These are phyloP conservation scores for Fusarium pininemorale DNA, from an alignment of 2,329 filamentous ascomycete species.

Conservation along the genomic window DNA sequence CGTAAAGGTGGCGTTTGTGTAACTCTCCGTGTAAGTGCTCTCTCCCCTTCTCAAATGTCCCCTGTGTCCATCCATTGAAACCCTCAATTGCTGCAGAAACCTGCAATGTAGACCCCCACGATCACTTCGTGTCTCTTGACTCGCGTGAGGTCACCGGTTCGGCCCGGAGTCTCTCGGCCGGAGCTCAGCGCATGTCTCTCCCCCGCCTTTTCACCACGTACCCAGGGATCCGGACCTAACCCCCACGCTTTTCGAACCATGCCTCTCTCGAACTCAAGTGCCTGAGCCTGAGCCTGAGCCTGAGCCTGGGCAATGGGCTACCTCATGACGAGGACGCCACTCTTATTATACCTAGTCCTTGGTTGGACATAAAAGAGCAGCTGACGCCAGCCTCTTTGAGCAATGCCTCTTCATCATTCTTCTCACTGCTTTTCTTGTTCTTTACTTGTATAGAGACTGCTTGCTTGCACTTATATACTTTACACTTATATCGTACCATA, in stretches of 20 bases:
- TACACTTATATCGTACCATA: background rate
- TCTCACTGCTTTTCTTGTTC: background rate
- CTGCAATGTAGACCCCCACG: background rate
- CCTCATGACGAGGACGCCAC: conserved; percentile 41
- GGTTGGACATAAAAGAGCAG: conserved; percentile 39
- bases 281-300: background rate
- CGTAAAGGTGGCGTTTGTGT: conserved; percentile 8
- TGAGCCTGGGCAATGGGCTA: conserved; percentile 1
- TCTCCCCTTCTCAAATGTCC: background rate
- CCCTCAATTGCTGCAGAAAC: background rate
- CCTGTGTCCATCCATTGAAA: background rate
- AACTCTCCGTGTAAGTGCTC: conserved; percentile 10
- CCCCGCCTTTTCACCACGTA: conserved; percentile 17
- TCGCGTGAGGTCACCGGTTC: conserved; percentile 24
- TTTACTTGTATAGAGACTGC: conserved; percentile 13
- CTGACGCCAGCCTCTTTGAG: conserved; percentile 29
- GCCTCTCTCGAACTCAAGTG: conserved; percentile 24
- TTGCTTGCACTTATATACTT: background rate
- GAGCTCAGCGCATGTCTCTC: conserved; percentile 20
- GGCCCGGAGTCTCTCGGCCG: conserved; percentile 41
- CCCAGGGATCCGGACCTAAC: conserved; percentile 31
- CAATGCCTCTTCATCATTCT: background rate
- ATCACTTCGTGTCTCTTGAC: conserved; percentile 13
- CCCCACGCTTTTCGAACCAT: conserved; percentile 31
- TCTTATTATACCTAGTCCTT: background rate